These are phyloP conservation scores for Beauveria bassiana DNA, from an alignment of 2,329 filamentous ascomycete genomes.

Conservation along the genomic window DNA sequence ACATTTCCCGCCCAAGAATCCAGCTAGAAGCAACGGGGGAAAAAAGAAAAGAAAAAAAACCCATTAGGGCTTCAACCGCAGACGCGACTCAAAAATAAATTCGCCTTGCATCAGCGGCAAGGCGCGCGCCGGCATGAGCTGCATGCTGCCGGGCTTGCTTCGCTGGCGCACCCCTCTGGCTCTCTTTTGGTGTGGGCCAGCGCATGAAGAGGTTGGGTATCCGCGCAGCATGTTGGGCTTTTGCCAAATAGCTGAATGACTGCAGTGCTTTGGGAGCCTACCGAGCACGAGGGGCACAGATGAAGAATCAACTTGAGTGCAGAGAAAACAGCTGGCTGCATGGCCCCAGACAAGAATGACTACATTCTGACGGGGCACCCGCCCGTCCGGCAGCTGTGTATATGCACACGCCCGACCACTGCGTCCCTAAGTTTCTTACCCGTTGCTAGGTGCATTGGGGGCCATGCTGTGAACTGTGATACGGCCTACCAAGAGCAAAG, in stretches of 20 bases:
- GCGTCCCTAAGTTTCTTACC: background rate
- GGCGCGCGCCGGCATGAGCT: constrained; percentile 8
- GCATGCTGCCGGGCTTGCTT: background rate
- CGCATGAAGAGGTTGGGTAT: constrained; percentile 8
- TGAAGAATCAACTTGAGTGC: background rate
- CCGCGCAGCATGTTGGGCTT: constrained; percentile 3
- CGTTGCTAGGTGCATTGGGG: background rate
- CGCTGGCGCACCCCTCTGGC: background rate
- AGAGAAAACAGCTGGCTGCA: background rate
- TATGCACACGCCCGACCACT: constrained; percentile 8
- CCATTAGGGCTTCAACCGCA: background rate
- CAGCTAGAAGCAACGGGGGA: too few species aligned
- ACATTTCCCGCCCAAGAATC: too few species aligned
- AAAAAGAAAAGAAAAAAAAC: background rate
- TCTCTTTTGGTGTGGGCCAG: background rate
- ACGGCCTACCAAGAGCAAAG: background rate
- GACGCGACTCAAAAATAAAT: background rate
- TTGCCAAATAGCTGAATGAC: background rate
- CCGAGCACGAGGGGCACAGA: constrained; percentile 1
- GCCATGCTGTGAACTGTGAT: background rate
- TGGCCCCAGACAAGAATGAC: background rate
- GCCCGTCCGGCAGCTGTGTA: background rate
- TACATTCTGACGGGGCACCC: background rate
- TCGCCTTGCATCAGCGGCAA: background rate
- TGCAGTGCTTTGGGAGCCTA: background rate